phyloP scores from a whole-genome alignment of 768 basidiomycete species.

The Tricholoma matsutake region DNA sequence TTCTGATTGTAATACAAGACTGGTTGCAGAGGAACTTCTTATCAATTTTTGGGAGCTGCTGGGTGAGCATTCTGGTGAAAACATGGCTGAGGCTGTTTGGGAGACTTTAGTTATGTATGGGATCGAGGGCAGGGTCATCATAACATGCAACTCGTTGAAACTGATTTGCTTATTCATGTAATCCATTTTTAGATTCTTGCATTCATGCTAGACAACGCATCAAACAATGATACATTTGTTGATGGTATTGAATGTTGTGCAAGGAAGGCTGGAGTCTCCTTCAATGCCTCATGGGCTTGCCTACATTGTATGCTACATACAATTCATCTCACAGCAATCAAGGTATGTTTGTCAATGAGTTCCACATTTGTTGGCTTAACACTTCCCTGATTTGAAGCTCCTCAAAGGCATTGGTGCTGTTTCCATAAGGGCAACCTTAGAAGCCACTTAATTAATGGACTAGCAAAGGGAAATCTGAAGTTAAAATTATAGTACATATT shows the following conservation, averaged over 20 bases:
- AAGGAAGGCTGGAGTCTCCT: background rate
- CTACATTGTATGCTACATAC: constrained; percentile 2
- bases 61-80: constrained; percentile 14
- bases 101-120: constrained; percentile 16
- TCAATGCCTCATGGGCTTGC: constrained; percentile 1
- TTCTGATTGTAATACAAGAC: background rate
- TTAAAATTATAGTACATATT: no score
- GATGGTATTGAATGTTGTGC: constrained; percentile 2
- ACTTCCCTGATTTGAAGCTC: background rate
- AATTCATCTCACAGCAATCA: constrained; percentile 1
- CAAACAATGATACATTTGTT: constrained; percentile 9
- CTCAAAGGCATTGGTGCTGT: background rate
- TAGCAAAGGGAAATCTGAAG: no score
- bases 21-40: constrained; percentile 20
- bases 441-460: no score
- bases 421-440: no score
- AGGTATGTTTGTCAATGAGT: background rate
- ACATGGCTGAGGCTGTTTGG: constrained; percentile 15
- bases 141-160: background rate
- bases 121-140: constrained; percentile 4
- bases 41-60: constrained; percentile 27
- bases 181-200: no score
- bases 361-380: no score
- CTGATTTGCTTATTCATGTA: background rate
- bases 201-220: background rate